Evolutionary conservation across 2,329 filamentous ascomycete species (phyloP).

Genomic region (Paecilomyces dactylethromorphus): DNA sequence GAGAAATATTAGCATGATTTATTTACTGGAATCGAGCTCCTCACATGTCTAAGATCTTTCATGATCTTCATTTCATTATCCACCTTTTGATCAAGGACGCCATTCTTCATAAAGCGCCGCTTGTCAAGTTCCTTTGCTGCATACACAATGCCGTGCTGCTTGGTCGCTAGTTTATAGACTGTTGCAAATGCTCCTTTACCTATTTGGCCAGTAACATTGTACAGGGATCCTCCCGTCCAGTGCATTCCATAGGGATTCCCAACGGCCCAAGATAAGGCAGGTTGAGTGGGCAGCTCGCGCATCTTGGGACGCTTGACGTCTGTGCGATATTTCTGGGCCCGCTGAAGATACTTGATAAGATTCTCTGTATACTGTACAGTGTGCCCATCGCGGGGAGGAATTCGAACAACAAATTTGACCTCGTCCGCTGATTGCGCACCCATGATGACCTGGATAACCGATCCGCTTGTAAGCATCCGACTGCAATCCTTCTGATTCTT

Average conservation of each 20-base stretch:
- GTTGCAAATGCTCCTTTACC: constrained; percentile 93
- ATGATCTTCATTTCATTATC: constrained; percentile 98
- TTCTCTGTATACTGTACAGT: constrained; percentile 62
- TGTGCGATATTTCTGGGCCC: constrained; percentile 19
- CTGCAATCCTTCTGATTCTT: constrained; percentile 43
- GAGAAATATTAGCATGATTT: constrained; percentile 5
- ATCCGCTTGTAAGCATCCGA: constrained; percentile 65
- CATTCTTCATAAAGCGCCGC: constrained; percentile 86
- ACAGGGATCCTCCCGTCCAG: constrained; percentile 73
- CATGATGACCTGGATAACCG: constrained; percentile 63
- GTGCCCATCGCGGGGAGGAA: constrained; percentile 69
- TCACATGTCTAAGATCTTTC: constrained; percentile 73
- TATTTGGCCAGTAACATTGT: constrained; percentile 74
- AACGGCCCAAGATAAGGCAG: constrained; percentile 26
- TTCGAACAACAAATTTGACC: constrained; percentile 76
- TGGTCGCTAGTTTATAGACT: constrained; percentile 84
- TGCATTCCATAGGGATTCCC: constrained; percentile 57
- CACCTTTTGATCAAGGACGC: constrained; percentile 79
- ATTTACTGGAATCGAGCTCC: constrained; percentile 23
- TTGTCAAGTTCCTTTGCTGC: constrained; percentile 96
- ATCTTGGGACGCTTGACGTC: constrained; percentile 14
- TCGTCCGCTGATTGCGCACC: constrained; percentile 48
- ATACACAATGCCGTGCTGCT: constrained; percentile 73
- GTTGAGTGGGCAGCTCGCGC: constrained; percentile 17
- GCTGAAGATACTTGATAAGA: constrained; percentile 58